Conservation (phyloP, 805 yeast species). For the Candida fluviatilis region DNA sequence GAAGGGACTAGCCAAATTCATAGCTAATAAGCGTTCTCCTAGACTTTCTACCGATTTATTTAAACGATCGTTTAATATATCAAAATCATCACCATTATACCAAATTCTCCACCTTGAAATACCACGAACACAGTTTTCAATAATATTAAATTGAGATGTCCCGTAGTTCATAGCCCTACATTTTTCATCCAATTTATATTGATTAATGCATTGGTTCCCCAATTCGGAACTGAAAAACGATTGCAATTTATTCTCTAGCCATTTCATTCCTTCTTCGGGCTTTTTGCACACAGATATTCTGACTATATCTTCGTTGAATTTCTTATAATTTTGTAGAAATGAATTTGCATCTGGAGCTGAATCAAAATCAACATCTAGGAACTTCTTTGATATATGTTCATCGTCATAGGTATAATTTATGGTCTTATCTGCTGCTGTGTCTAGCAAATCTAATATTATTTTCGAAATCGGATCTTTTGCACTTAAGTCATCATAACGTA, state of each 20-base stretch:
- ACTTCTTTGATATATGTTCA: constrained; percentile 59
- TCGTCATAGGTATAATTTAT: constrained; percentile 69
- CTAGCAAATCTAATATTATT: constrained; percentile 64
- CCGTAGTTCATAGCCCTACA: constrained; percentile 72
- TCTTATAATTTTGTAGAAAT: constrained; percentile 75
- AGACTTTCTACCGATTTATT: constrained; percentile 58
- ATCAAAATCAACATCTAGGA: constrained; percentile 83
- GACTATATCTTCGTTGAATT: constrained; percentile 85
- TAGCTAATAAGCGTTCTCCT: constrained; percentile 69
- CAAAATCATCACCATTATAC: constrained; percentile 61
- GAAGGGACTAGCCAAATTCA: constrained; percentile 76
- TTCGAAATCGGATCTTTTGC: constrained; percentile 51
- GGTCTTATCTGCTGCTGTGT: constrained; percentile 72
- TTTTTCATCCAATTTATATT: constrained; percentile 50
- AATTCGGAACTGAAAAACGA: constrained; percentile 64
- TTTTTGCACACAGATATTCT: constrained; percentile 82
- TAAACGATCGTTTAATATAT: constrained; percentile 47
- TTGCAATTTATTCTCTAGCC: constrained; percentile 75
- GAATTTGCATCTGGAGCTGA: constrained; percentile 73
- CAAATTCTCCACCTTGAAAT: constrained; percentile 94
- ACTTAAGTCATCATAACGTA: constrained; percentile 74
- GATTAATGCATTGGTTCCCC: constrained; percentile 61
- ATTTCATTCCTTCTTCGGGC: constrained; percentile 74
- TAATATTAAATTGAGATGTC: constrained; percentile 75
- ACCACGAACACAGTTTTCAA: constrained; percentile 88